These are phyloP conservation scores for Fusarium burgessii DNA, from an alignment of 2,329 filamentous ascomycete species.

Conservation along the genomic window DNA sequence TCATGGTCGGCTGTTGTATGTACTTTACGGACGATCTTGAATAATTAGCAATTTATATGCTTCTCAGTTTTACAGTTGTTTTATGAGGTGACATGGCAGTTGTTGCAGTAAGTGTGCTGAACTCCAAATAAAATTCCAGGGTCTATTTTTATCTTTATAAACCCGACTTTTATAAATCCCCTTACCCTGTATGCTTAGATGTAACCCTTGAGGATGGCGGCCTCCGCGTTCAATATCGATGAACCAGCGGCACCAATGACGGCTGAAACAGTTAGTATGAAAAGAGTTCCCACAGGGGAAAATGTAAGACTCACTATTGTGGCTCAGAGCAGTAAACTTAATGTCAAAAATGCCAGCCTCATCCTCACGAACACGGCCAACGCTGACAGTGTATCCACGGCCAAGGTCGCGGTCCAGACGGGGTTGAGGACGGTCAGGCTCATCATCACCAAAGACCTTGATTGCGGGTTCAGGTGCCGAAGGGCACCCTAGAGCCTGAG, in stretches of 20 bases:
- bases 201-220: constrained; percentile 89
- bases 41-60: constrained; percentile 22
- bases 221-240: constrained; percentile 94
- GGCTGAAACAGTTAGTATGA: constrained; percentile 58
- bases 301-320: constrained; percentile 68
- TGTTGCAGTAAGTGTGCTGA: background rate
- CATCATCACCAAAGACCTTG: constrained; percentile 78
- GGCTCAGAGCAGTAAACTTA: constrained; percentile 93
- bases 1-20: constrained; percentile 28
- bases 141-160: constrained; percentile 11
- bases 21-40: constrained; percentile 22
- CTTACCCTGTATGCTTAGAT: constrained; percentile 60
- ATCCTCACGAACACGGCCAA: constrained; percentile 87
- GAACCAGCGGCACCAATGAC: constrained; percentile 97
- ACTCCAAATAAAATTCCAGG: background rate
- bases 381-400: constrained; percentile 89
- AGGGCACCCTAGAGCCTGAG: constrained; percentile 84
- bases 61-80: background rate
- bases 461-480: constrained; percentile 87
- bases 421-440: constrained; percentile 90
- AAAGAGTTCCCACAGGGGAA: background rate
- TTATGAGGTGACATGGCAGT: background rate
- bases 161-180: constrained; percentile 8
- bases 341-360: constrained; percentile 92
- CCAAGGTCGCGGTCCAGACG: constrained; percentile 88